Evolutionary conservation across 2,329 filamentous ascomycete genomes (phyloP), one percentile per base, ranked within the genome.

Genomic region (Cladophialophora bantiana): DNA sequence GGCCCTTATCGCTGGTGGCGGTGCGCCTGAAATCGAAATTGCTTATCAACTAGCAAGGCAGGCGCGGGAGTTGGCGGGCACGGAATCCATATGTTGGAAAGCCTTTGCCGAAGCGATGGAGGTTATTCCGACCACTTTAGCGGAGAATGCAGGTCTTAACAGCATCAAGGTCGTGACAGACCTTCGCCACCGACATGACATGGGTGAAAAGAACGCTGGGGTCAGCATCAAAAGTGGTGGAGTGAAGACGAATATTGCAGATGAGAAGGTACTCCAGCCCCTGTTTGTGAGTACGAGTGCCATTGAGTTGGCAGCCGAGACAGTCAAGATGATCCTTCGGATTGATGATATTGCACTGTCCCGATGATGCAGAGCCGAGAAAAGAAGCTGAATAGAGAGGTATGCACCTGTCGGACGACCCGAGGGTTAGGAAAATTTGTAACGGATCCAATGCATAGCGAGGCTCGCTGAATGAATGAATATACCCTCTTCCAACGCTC

Each of bases 161-260:
- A 94, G 92, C 78, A 99, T 99, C 86, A 97, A 96, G 83, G 95
- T 99, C 34, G 95, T 99, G 55, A 99, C 95, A 32, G 95, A 98
- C 75, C 83, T 99, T 76, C 88, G 95, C 77, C 93, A 97, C 81
- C 89, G 94, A 75, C 95, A 99, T 81, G 95, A 95, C 74, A 90
- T 94, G 81, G 95, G 94, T 64, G 94, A 98, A 86, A 90, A 90
- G 83, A 97, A 96, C 75, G 95, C 96, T 1, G 96, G 95, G 74
- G 94, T 99, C 70, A 97, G 94, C 83, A 98, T 99, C 85, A 95
- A 97, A 86, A 94, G 92, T 71, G 94, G 95, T 48, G 95, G 95
- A 67, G 95, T 99, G 71, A 97, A 97, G 86, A 89, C 91, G 73
- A 96, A 99, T 82, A 98, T 98, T 77, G 90, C 91, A 67, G 94